phyloP scores from a whole-genome alignment of 1,284 basidiomycete genomes.

The Ganoderma lingzhi region DNA sequence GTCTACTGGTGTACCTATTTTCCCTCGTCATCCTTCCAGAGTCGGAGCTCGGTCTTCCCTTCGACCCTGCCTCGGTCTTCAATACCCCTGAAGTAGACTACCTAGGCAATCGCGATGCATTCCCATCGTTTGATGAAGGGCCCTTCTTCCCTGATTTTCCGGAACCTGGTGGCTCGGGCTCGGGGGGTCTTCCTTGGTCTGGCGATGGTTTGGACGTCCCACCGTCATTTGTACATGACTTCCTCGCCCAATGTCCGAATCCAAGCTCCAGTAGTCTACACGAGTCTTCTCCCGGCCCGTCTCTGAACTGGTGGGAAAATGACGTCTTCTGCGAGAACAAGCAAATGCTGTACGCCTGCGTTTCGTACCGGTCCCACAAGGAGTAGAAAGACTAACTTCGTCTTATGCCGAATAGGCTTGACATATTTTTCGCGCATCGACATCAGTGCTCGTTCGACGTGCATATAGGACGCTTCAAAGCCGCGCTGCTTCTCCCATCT shows the following conservation, averaged over 20 bases:
- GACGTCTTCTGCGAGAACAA: constrained; percentile 45
- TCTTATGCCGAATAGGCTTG: constrained; percentile 48
- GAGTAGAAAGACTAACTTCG: constrained; percentile 20
- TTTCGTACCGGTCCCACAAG: constrained; percentile 26
- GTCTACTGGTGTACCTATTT: background rate
- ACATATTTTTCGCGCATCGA: constrained; percentile 62
- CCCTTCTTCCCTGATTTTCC: constrained; percentile 14
- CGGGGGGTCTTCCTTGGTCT: constrained; percentile 20
- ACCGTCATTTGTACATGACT: constrained; percentile 23
- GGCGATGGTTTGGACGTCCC: constrained; percentile 20
- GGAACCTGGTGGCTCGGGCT: constrained; percentile 11
- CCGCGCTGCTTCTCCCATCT: constrained; percentile 37
- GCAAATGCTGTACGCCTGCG: constrained; percentile 48
- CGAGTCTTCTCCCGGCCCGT: constrained; percentile 20
- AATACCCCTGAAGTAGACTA: constrained; percentile 29
- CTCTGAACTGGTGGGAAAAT: constrained; percentile 38
- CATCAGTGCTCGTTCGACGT: constrained; percentile 68
- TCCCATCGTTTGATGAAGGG: constrained; percentile 15
- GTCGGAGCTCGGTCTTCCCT: constrained; percentile 22
- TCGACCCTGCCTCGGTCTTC: constrained; percentile 26
- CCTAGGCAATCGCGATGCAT: constrained; percentile 19
- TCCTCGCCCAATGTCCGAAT: constrained; percentile 24
- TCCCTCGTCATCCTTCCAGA: constrained; percentile 4
- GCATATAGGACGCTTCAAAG: constrained; percentile 53
- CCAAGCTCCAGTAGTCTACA: constrained; percentile 26